Conservation (phyloP, 78 protist species). For the Dictyostelium brefeldianum region DNA sequence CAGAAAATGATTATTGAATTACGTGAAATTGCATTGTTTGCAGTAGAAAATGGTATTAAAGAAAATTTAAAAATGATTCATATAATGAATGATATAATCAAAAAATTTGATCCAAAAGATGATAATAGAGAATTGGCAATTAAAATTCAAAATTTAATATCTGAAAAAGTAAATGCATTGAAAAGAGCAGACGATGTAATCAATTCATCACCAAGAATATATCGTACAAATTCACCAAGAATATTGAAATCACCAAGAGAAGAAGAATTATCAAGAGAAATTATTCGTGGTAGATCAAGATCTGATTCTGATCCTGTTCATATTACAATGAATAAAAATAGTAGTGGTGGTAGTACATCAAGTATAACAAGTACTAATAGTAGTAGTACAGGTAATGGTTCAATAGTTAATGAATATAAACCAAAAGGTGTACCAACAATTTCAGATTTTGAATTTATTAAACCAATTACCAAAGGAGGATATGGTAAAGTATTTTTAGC, state of each 20-base stretch:
- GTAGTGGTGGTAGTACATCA: not conserved
- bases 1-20: conserved; percentile 32
- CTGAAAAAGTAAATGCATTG: conserved; percentile 64
- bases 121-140: conserved; percentile 48
- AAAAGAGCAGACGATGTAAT: conserved; percentile 74
- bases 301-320: conserved; percentile 77
- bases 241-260: conserved; percentile 44
- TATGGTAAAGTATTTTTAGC: conserved; percentile 89
- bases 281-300: conserved; percentile 39
- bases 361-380: not conserved
- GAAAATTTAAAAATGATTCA: conserved; percentile 37
- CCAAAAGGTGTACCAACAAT: conserved; percentile 81
- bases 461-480: conserved; percentile 84
- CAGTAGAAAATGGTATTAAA: conserved; percentile 54
- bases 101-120: conserved; percentile 25
- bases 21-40: conserved; percentile 32
- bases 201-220: conserved; percentile 68
- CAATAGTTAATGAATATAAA: not conserved
- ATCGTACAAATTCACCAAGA: conserved; percentile 67
- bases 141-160: conserved; percentile 62
- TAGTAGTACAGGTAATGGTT: not conserved
- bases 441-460: conserved; percentile 76
- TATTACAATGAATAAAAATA: not conserved
- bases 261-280: not conserved
- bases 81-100: conserved; percentile 22